These are phyloP conservation scores for Calonectria leucothoes DNA, from an alignment of 2,329 filamentous ascomycete genomes.

Conservation along the genomic window DNA sequence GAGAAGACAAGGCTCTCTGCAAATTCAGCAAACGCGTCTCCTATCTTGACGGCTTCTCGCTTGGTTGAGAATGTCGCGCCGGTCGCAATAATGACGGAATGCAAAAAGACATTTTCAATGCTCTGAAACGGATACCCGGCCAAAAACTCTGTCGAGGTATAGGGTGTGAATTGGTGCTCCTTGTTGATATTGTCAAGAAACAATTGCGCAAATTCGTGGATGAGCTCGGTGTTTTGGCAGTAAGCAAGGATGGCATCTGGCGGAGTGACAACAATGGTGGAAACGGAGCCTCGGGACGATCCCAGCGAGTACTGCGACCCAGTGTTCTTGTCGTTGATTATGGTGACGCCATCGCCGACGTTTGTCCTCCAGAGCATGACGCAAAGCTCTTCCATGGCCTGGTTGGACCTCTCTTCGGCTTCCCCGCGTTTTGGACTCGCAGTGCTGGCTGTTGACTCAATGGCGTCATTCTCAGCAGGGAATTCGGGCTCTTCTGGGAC, in stretches of 20 bases:
- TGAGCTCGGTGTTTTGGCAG: neutral
- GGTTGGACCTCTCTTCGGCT: slow-evolving; percentile 2
- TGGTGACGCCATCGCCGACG: neutral
- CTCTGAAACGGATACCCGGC: neutral
- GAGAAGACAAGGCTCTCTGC: neutral
- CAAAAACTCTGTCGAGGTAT: neutral
- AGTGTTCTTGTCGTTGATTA: neutral
- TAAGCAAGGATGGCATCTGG: neutral
- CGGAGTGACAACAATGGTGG: neutral
- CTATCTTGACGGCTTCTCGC: neutral
- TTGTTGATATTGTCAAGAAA: slow-evolving; percentile 7
- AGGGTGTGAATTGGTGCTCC: slow-evolving; percentile 4
- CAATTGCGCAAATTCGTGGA: neutral
- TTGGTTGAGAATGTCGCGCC: slow-evolving; percentile 1
- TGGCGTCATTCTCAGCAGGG: too few species aligned
- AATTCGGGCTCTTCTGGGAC: neutral
- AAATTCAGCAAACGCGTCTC: neutral
- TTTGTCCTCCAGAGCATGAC: slow-evolving; percentile 14
- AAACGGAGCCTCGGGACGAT: neutral
- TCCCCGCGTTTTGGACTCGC: neutral
- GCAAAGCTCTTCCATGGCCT: slow-evolving; percentile 12
- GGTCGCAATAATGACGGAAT: neutral
- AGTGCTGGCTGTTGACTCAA: neutral
- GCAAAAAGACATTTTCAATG: neutral
- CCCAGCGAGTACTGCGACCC: neutral